A percentile compares a stretch with the other conserved stretches of the same genome.
Conservation (phyloP, 257 asterid genomes). For the Paraleonurus japonicus region DNA sequence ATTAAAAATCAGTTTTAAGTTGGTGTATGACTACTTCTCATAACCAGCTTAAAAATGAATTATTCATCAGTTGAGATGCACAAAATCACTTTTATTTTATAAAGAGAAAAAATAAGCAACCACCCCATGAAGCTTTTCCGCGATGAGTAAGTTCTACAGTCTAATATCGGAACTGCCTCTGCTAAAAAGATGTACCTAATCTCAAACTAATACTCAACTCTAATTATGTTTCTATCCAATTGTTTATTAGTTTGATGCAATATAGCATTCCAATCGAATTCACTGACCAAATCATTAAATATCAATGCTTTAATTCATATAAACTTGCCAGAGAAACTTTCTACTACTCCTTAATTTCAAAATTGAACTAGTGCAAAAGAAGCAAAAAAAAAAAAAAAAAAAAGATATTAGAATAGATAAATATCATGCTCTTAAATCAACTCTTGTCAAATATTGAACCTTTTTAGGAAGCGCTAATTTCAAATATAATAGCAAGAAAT, state of each 20-base stretch:
- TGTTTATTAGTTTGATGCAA: background rate
- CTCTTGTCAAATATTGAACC: background rate
- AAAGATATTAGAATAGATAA: background rate
- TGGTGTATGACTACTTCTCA: background rate
- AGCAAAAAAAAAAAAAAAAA: background rate
- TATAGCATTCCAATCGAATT: background rate
- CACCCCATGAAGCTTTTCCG: background rate
- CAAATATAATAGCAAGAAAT: background rate
- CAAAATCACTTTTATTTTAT: background rate
- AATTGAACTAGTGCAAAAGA: background rate
- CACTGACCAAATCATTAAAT: background rate
- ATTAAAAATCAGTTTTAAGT: background rate
- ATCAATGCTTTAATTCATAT: background rate
- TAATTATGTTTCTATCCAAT: background rate
- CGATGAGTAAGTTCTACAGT: background rate
- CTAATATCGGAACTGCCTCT: background rate
- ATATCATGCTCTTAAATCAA: slow-evolving; percentile 2
- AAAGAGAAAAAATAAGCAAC: background rate
- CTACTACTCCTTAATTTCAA: background rate
- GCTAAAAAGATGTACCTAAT: background rate
- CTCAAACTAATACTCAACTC: background rate
- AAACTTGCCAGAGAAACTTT: background rate
- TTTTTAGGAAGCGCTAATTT: background rate
- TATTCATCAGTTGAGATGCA: background rate
- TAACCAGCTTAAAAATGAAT: background rate